phyloP scores from a whole-genome alignment of 2,329 filamentous ascomycete genomes.

The Orbilia ellipsospora region DNA sequence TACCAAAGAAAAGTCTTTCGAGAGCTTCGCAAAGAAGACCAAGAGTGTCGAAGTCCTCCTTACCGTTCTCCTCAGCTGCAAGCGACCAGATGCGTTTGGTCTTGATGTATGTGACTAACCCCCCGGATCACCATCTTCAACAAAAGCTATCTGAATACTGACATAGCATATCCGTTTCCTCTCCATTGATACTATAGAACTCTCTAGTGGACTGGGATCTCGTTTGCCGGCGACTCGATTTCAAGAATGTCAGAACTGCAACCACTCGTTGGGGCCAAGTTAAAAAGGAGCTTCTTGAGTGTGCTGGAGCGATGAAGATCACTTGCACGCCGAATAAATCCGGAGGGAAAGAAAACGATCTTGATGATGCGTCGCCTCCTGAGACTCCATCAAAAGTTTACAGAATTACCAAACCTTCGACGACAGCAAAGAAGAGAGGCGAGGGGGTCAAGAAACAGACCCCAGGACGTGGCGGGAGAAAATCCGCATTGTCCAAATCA shows the following conservation, averaged over 20 bases:
- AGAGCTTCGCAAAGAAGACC: constrained; percentile 32
- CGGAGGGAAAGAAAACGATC: background rate
- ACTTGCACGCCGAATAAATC: background rate
- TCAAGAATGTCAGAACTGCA: constrained; percentile 33
- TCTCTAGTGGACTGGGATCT: constrained; percentile 46
- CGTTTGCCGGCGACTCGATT: constrained; percentile 22
- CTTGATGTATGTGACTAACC: constrained; percentile 29
- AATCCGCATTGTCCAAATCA: background rate
- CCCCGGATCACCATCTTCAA: background rate
- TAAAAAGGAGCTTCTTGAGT: constrained; percentile 46
- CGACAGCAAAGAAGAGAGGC: background rate
- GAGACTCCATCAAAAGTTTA: constrained; percentile 25
- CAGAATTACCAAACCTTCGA: constrained; percentile 9
- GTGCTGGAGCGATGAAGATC: constrained; percentile 18
- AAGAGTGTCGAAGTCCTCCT: constrained; percentile 39
- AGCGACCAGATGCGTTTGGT: constrained; percentile 38
- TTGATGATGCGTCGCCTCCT: background rate
- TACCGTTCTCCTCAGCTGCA: constrained; percentile 36
- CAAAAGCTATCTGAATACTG: no score
- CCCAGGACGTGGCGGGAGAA: background rate
- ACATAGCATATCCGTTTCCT: background rate
- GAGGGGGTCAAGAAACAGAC: background rate
- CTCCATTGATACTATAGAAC: background rate
- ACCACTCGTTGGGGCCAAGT: constrained; percentile 35
- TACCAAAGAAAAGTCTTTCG: constrained; percentile 34